phyloP scores from a whole-genome alignment of 2,329 filamentous ascomycete genomes.

The Lecanosticta acicola region DNA sequence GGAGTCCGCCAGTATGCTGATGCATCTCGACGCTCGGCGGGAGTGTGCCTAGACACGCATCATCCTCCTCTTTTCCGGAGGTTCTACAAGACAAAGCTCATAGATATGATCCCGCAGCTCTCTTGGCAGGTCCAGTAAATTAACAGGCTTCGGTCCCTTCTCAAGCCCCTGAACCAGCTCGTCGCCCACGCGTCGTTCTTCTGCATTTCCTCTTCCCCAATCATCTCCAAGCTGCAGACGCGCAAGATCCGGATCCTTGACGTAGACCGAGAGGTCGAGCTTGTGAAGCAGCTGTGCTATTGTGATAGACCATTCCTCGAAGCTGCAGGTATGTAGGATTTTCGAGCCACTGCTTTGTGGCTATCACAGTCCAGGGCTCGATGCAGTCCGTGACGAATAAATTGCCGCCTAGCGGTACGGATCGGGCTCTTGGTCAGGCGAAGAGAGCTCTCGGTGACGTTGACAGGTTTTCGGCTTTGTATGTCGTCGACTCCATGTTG shows the following conservation, averaged over 20 bases:
- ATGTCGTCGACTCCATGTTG: too few relatives aligned
- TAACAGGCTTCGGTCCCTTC: slow-evolving; percentile 5
- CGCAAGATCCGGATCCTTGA: neutral
- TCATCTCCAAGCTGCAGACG: neutral
- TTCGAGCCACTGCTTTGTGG: neutral
- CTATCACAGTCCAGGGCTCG: neutral
- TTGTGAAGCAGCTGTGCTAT: neutral
- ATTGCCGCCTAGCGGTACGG: too few relatives aligned
- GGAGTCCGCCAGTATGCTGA: too few relatives aligned
- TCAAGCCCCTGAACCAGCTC: neutral
- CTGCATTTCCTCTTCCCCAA: neutral
- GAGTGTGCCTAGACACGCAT: neutral
- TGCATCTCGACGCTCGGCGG: neutral
- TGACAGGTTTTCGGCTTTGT: too few relatives aligned
- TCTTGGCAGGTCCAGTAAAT: slow-evolving; percentile 5
- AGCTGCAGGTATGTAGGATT: too few relatives aligned
- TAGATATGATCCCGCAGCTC: slow-evolving; percentile 6
- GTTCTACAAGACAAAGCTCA: neutral
- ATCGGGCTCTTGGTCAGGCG: too few relatives aligned
- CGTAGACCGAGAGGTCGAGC: neutral
- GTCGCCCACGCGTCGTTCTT: slow-evolving; percentile 1
- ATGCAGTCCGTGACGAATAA: too few relatives aligned
- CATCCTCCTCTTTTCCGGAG: neutral
- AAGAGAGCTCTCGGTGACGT: too few relatives aligned
- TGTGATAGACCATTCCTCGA: neutral